Percentiles rank a stretch among this genome's conserved stretches.
These are phyloP conservation scores for Trichoderma erinaceum DNA, from an alignment of 495 filamentous ascomycete genomes.

Conservation along the genomic window DNA sequence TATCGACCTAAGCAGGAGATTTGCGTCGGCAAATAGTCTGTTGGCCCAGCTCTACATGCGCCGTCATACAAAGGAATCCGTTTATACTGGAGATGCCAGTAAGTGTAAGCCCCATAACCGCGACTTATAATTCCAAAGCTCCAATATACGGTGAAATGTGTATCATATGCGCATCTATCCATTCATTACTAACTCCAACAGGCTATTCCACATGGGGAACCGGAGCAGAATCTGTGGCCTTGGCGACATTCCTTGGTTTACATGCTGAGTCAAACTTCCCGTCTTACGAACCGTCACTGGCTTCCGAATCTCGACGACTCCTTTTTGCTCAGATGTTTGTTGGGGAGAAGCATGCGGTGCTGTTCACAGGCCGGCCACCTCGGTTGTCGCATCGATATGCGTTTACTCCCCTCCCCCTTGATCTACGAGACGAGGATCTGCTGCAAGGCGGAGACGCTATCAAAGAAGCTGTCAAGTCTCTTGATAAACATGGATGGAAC, in stretches of 20 bases:
- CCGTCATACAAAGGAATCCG: conserved; percentile 39
- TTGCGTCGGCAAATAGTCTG: conserved; percentile 45
- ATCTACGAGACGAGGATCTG: conserved; percentile 44
- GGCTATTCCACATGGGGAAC: conserved; percentile 49
- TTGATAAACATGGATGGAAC: conserved; percentile 52
- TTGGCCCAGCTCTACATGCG: conserved; percentile 42
- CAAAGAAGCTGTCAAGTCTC: conserved; percentile 26
- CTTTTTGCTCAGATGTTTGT: conserved; percentile 48
- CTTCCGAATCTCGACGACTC: conserved; percentile 26
- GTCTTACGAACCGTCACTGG: conserved; percentile 14
- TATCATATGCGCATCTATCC: neutral
- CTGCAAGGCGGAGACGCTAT: neutral
- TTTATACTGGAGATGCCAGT: conserved; percentile 49
- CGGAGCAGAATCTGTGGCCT: conserved; percentile 45
- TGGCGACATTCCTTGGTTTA: conserved; percentile 52
- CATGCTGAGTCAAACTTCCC: conserved; percentile 38
- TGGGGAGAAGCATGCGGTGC: conserved; percentile 23
- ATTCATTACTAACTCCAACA: conserved; percentile 19
- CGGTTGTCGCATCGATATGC: conserved; percentile 50
- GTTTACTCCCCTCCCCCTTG: conserved; percentile 47
- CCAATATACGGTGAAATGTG: neutral
- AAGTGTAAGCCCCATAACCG: conserved; percentile 21
- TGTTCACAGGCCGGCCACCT: conserved; percentile 39
- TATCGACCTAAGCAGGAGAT: conserved; percentile 34
- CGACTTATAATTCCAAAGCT: neutral